Base-by-base conservation (phyloP, 164 flowering plant species). In the Tinospora cordifolia region DNA sequence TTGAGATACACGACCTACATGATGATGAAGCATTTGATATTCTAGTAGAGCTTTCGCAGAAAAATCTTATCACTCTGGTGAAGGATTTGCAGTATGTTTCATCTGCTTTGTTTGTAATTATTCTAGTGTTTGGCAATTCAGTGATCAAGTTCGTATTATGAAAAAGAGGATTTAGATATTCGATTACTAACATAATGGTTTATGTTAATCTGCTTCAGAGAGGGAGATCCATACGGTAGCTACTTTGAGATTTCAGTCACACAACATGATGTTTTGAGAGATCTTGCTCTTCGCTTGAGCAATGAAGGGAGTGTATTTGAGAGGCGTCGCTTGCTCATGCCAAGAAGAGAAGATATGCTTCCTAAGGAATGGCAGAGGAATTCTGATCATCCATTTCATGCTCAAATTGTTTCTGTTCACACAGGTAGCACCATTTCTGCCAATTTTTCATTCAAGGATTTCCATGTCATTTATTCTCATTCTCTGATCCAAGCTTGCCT, bases 181-280 rank as follows among this genome's bases (percentile, higher is more conserved):
- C 8, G 46, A 41, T 41, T 11, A 8, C 46, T 41, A 41, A 41
- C 6, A 41, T 41, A 40, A 4, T 41, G 46, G 8, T 41, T 41
- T 51, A 17, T 51, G 21, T 51, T n/a, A 51, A 4, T 51, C n/a
- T 51, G 19, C 19, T 6, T 57, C 85, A 87, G 89, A 62, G 83
- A 80, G 69, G 89, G 90, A 64, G 91, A 88, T 41, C 41, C 81
- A 41, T 87, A 86, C 68, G 77, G 86, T 71, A 81, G 90, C 70
- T 86, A 80, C 77, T 84, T 71, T 77, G 92, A 87, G 72, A 80
- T 86, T 24, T 85, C 72, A 54, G 88, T 87, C 21, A 81, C 84
- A 30, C 93, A 89, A 63, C 97, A 91, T 74, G 91, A 91, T 79
- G 87, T 89, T 21, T 66, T 91, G 73, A 78, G 97, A 70, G 93